Conservation (phyloP, 768 basidiomycete genomes). For the Collybia mongolica region DNA sequence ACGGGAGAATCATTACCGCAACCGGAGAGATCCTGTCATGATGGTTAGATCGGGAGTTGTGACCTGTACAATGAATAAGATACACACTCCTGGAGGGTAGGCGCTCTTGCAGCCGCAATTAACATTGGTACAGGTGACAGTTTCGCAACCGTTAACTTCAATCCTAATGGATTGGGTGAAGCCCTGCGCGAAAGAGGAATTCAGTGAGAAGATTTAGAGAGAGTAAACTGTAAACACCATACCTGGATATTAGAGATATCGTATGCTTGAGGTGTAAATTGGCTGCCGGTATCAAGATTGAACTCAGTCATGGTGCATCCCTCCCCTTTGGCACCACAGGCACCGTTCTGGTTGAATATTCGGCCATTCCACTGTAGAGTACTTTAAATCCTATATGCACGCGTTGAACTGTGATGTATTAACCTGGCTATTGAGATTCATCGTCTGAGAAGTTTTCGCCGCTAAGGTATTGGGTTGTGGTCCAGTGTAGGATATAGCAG, state of each 20-base stretch:
- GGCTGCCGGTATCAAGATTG: slow-evolving; percentile 34
- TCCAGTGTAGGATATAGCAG: slow-evolving; percentile 31
- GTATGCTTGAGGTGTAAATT: slow-evolving; percentile 32
- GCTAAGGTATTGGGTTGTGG: slow-evolving; percentile 28
- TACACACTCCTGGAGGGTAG: slow-evolving; percentile 31
- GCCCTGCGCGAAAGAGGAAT: slow-evolving; percentile 16
- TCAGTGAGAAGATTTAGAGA: background rate
- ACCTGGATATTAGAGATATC: slow-evolving; percentile 42
- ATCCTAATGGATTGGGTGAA: slow-evolving; percentile 38
- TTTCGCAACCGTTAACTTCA: slow-evolving; percentile 34
- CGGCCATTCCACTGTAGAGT: slow-evolving; percentile 38
- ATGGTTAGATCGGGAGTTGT: background rate
- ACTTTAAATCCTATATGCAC: too few species aligned
- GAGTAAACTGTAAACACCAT: background rate
- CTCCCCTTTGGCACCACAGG: slow-evolving; percentile 36
- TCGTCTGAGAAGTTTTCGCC: slow-evolving; percentile 23
- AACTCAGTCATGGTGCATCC: slow-evolving; percentile 37
- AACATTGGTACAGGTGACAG: slow-evolving; percentile 36
- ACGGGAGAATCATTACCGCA: slow-evolving; percentile 38
- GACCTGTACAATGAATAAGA: background rate
- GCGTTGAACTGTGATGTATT: background rate
- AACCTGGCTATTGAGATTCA: slow-evolving; percentile 28
- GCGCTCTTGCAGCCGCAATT: slow-evolving; percentile 33
- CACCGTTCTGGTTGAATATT: slow-evolving; percentile 35
- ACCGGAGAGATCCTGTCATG: slow-evolving; percentile 29